Evolutionary conservation across 129 eudicot species (phyloP).

Genomic region (Chrysanthemum makinoi): DNA sequence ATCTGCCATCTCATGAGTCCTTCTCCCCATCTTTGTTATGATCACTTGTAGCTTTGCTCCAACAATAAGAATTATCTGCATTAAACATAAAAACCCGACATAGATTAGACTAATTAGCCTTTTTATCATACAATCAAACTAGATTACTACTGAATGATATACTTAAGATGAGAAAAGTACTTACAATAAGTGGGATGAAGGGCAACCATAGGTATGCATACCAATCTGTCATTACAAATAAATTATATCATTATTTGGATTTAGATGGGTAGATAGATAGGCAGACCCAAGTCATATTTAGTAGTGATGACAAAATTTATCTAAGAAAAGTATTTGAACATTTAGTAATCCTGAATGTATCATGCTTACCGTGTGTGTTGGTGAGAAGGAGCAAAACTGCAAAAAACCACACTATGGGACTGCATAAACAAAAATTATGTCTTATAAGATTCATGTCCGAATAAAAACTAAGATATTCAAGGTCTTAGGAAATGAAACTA

Average conservation of each 20-base stretch:
- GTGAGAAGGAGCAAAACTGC: slow-evolving; percentile 57
- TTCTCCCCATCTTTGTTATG: slow-evolving; percentile 60
- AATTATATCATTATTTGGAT: no score
- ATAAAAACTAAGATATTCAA: no score
- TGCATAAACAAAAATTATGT: slow-evolving; percentile 26
- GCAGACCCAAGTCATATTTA: no score
- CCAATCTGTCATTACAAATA: slow-evolving; percentile 47
- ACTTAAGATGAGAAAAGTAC: slow-evolving; percentile 15
- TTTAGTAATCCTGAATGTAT: no score
- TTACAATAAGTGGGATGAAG: slow-evolving; percentile 64
- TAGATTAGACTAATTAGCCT: not conserved
- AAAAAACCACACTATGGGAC: slow-evolving; percentile 55
- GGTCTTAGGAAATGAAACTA: not conserved
- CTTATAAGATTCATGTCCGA: not conserved
- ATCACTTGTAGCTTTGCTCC: slow-evolving; percentile 68
- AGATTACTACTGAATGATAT: not conserved
- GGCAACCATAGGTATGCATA: slow-evolving; percentile 58
- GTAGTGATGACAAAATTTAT: not conserved
- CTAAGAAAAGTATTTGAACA: no score
- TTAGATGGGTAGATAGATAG: not conserved
- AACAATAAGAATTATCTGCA: slow-evolving; percentile 50
- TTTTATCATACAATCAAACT: not conserved
- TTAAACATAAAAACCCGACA: not conserved
- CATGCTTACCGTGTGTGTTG: slow-evolving; percentile 51
- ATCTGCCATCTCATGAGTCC: slow-evolving; percentile 48